Evolutionary conservation across 768 basidiomycete species (phyloP), one percentile per base, ranked within the genome.

Genomic region (Hemileccinum impolitum): DNA sequence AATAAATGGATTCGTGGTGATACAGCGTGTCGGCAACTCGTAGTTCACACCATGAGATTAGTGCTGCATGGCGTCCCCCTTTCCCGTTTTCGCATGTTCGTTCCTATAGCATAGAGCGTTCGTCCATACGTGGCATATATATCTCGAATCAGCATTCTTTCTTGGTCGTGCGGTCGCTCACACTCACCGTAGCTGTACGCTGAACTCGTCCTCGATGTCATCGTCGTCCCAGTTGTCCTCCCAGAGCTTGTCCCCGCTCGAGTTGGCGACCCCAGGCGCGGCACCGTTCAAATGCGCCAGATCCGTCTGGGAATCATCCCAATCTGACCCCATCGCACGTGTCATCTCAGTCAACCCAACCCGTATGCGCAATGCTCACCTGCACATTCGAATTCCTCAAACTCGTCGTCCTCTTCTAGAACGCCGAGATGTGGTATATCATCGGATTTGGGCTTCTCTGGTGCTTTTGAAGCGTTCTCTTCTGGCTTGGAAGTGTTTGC

Each of bases 201-300:
- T 94, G 65, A 99, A 99, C 57, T 96, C 93, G 59, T 97, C 94
- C 66, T 95, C 95, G 53, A 96, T 85, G 70, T 98, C 95, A 71
- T 99, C 96, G 60, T 99, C 96, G 62, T 99, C 96, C 96, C 96
- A 99, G 66, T 97, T 97, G 59, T 98, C 96, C 74, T 99, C 96
- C 96, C 96, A 99, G 11, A 99, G 74, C 62, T 93, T 90, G 68
- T 96, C 85, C 15, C 89, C 88, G 36, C 85, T 85, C 30, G 86
- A 86, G 59, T 83, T 85, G 3, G 85, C 89, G 12, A 76, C 82
- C 4, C 87, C 87, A 3, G 87, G 85, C 4, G 84, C 80, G 3
- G 82, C 77, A 17, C 86, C 85, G 36, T 80, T 81, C 39, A 92
- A 71, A 63, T 90, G 87, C 13, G 86, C 85, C 21, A 93, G 69